Evolutionary conservation across 164 flowering plant genomes (phyloP), one percentile per base, ranked within the genome.

Genomic region (Berberis vulgaris): DNA sequence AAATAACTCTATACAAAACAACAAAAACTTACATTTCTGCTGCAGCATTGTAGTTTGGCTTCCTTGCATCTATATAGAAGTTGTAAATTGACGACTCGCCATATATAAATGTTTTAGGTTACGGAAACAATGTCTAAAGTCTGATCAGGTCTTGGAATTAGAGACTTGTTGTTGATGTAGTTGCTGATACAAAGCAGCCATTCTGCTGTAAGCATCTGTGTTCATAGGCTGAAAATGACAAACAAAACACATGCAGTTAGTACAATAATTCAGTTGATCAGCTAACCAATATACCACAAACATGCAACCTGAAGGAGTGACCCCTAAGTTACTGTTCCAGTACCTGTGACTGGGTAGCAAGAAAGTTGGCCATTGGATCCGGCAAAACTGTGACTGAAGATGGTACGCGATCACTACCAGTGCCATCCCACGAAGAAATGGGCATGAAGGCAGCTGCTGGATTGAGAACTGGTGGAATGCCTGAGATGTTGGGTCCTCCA

Each of bases 151-250:
- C n/a, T 52, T 52, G 54, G 54, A 52, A 52, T 52, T 52, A 26
- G 54, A 10, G 54, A 52, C n/a, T 52, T 52, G 54, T 5, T 50
- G 6, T 62, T 41, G 65, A 6, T 49, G 90, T 54, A 78, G 67
- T 53, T 86, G 89, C 62, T 84, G 88, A 63, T 72, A 83, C 76
- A 85, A 59, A 2, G 89, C 80, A 0, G 86, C 91, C 86, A 87
- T 80, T 71, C 84, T 78, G 66, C 71, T 78, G 67, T 81, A 86
- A 41, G 83, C 77, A 4, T 90, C 95, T 86, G 84, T 74, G 3
- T 74, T 85, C 88, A 82, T 83, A 0, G 93, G 82, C 93, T 86
- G 89, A 82, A 73, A 61, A 4, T 26, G 26, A 26, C 26, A 26
- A 26, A 26, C 26, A 26, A 26, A 26, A 26, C 26, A 26, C 26